Evolutionary conservation across 257 asterid genomes (phyloP).

Genomic region (Nicotiana attenuata): DNA sequence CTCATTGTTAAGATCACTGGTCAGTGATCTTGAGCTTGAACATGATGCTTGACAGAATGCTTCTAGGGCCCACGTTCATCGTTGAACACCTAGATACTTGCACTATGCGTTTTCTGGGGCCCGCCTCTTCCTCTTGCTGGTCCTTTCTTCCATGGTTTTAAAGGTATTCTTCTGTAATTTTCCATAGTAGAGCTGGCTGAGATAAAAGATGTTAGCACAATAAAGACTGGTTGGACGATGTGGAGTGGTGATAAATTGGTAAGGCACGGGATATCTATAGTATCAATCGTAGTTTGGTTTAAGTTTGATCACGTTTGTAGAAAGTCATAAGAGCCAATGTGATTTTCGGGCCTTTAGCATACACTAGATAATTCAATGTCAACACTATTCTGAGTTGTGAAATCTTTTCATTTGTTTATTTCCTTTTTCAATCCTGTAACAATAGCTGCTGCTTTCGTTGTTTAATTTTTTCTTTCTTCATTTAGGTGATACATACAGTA

Average conservation of each 20-base stretch:
- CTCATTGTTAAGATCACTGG: constrained; percentile 36
- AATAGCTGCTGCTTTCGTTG: no score
- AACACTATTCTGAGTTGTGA: no score
- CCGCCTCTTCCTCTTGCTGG: constrained; percentile 94
- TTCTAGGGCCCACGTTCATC: constrained; percentile 70
- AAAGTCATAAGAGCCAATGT: constrained; percentile 4
- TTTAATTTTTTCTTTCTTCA: no score
- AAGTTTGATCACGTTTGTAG: constrained; percentile 69
- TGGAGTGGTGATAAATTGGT: constrained; percentile 17
- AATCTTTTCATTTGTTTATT: no score
- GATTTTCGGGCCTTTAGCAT: no score
- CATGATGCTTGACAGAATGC: constrained; percentile 47
- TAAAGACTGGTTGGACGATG: not conserved
- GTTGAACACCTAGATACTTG: constrained; percentile 83
- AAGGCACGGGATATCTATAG: constrained; percentile 58
- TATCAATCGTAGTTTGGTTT: constrained; percentile 38
- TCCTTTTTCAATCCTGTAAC: no score
- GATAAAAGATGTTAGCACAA: not conserved
- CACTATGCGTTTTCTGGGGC: constrained; percentile 70
- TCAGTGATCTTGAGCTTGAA: constrained; percentile 48
- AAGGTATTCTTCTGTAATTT: constrained; percentile 44
- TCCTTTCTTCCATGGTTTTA: constrained; percentile 98
- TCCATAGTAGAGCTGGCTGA: constrained; percentile 37
- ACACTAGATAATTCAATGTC: no score
- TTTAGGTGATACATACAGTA: no score